Evolutionary conservation across 352 stramenopile genomes (phyloP).

Genomic region (Albugo laibachii): DNA sequence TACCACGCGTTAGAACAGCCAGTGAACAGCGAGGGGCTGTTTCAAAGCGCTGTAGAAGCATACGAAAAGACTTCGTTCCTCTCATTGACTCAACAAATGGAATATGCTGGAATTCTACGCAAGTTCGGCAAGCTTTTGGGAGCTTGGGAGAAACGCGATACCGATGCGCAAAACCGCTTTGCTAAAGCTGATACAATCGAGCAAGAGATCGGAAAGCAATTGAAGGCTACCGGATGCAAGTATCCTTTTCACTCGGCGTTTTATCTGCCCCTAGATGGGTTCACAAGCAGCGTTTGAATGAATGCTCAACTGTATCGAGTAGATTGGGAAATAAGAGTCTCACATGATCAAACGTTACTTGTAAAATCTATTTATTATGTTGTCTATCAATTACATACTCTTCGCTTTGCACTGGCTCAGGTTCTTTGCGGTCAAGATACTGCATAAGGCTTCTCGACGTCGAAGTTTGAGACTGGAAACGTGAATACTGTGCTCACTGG

Average conservation of each 20-base stretch:
- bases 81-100: constrained; percentile 31
- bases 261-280: constrained; percentile 8
- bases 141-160: constrained; percentile 15
- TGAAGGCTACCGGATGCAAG: constrained; percentile 4
- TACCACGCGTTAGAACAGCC: constrained; percentile 40
- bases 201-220: constrained; percentile 3
- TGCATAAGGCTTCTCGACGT: no score
- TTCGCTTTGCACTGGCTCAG: no score
- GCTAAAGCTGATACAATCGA: constrained; percentile 9
- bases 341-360: no score
- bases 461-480: constrained; percentile 18
- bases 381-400: no score
- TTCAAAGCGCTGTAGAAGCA: constrained; percentile 41
- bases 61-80: constrained; percentile 38
- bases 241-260: constrained; percentile 11
- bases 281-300: no score
- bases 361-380: no score
- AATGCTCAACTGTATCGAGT: no score
- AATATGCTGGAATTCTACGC: constrained; percentile 40
- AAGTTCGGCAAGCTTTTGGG: constrained; percentile 17
- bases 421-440: no score
- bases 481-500: constrained; percentile 46
- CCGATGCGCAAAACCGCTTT: constrained; percentile 9
- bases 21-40: constrained; percentile 48
- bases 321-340: no score